Base-by-base conservation (phyloP, 805 yeast genomes). In the Starmerella sirachaensis region DNA sequence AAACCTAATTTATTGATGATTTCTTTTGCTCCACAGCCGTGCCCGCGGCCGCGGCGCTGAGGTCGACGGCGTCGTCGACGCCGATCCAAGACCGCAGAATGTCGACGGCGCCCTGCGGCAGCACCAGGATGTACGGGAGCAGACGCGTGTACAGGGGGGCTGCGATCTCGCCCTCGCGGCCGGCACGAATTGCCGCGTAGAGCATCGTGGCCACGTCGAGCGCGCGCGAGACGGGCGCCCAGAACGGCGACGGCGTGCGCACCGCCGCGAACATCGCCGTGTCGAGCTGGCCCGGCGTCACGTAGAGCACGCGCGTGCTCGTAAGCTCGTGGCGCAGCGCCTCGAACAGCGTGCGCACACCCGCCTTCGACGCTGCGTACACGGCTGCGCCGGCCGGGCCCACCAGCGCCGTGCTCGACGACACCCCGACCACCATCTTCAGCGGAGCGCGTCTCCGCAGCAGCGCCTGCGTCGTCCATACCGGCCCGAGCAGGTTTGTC, bases 291-390 rank as follows among this genome's bases (percentile, higher is more conserved):
- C 94, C 94, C 0, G 93, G 86, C 46, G 85, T 78, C 0, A 81
- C 61, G 21, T 82, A 59, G 29, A 83, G 60, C 0, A 86, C 75
- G 44, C 76, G 74, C n/a, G 82, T 70, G 1, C 76, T 75, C 2
- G 18, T 12, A 25, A 76, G 54, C 52, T 76, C 82, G 52, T 73
- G 73, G 0, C 78, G 68, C 20, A 83, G 56, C 1, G 82, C 70
- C 48, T 76, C 82, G 54, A 79, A 91, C 30, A 78, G 61, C 0
- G 83, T 76, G 38, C 81, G 73, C 28, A 79, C 60, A 0, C 88
- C 93, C 0, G 85, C 74, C 53, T 83, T 83, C 8, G 88, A 72
- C 0, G 93, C 86, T 0, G 93, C 88, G 52, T 83, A 83, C 0
- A 78, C 75, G 29, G 76, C 76, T 37, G 64, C 44, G 19, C 75